These are phyloP conservation scores for Chrysosphaeria jannelii DNA, from an alignment of 2,329 filamentous ascomycete genomes.

Conservation along the genomic window DNA sequence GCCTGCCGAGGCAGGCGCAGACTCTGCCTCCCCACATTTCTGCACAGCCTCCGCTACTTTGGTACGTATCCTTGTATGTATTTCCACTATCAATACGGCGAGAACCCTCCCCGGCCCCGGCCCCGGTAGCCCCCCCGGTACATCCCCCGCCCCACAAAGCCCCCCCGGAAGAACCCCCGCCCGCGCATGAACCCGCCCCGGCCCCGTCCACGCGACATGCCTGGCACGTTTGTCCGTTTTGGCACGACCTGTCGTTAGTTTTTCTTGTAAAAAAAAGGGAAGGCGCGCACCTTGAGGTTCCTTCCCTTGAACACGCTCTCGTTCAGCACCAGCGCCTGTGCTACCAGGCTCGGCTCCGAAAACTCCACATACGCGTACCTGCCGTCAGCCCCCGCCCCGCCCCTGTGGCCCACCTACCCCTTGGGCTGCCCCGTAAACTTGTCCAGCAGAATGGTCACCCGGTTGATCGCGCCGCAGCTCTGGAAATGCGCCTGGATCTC, in stretches of 20 bases:
- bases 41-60: background rate
- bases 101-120: conserved; percentile 18
- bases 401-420: conserved; percentile 37
- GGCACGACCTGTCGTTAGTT: conserved; percentile 27
- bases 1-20: too few species aligned
- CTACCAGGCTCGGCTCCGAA: conserved; percentile 72
- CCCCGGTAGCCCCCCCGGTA: conserved; percentile 32
- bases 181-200: conserved; percentile 21
- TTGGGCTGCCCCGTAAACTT: conserved; percentile 99
- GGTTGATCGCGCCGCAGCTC: conserved; percentile 88
- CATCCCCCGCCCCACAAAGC: conserved; percentile 19
- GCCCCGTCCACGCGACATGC: conserved; percentile 55
- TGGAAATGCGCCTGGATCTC: conserved; percentile 98
- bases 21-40: too few species aligned
- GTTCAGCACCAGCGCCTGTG: conserved; percentile 78
- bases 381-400: too few species aligned
- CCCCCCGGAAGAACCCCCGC: conserved; percentile 20
- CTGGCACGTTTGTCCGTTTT: conserved; percentile 88
- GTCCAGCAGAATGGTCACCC: conserved; percentile 87
- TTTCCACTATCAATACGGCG: conserved; percentile 1
- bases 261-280: background rate
- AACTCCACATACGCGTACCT: conserved; percentile 99
- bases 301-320: conserved; percentile 87
- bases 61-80: too few species aligned
- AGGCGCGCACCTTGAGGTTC: conserved; percentile 38